Base-by-base conservation (phyloP, 129 eudicot genomes). In the Helianthus annuus region DNA sequence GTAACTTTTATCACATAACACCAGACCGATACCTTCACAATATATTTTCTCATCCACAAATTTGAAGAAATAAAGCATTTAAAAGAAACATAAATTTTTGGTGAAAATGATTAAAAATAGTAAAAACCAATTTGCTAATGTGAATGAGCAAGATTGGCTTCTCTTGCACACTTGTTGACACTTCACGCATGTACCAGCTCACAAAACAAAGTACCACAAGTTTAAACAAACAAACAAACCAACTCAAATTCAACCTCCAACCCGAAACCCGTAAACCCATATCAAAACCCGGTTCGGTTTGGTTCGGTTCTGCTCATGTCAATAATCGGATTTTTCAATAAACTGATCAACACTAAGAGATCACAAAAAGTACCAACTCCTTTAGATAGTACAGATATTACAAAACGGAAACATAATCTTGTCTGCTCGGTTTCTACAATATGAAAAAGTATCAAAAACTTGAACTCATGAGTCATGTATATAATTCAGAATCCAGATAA, bases 401-500 rank as follows among this genome's bases (percentile, higher is more conserved):
- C 77, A 62, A 12, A 69, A 55, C 11, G 3, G 32, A 48, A 61
- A 39, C 46, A 68, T 19, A 40, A 10, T 11, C 66, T 66, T 24
- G 61, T 61, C 51, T 61, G 60, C 69, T 45, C 15, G 56, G 78
- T 53, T 79, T 72, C 59, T 46, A 73, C 34, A 74, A 73, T 56
- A 64, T 0, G 57, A 52, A 74, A 42, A 76, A 58, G 12, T 14
- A 48, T 6, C 49, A 7, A 64, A 53, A 63, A 7, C 2, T 32
- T 54, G 10, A 52, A 73, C 49, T 29, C 54, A 36, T 7, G 48
- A 24, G 65, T 70, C 85, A 94, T 61, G 96, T 86, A 65, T 94
- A 94, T 78, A 94, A 53, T 1, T 90, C 99, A 59, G 89, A 82
- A 78, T 94, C 97, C 27, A 79, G 42, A 36, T 71, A 79, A 76